phyloP scores from a whole-genome alignment of 139 green algal species.

The Yamagishiella unicocca region DNA sequence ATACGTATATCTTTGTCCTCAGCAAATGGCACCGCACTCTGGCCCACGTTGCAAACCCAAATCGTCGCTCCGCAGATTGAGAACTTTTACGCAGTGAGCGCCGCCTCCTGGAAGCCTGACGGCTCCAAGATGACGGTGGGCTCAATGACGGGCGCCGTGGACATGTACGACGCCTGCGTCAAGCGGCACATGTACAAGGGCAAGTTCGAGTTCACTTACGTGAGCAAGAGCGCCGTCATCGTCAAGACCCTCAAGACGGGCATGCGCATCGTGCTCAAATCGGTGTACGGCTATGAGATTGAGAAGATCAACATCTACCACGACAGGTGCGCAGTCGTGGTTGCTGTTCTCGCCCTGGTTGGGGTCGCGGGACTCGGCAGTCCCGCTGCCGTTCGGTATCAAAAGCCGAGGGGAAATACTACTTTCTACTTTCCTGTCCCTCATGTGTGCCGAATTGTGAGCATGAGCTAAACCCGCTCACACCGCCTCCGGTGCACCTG shows the following conservation, averaged over 20 bases:
- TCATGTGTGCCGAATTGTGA: too few species aligned
- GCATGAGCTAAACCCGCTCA: too few species aligned
- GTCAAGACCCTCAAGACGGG: conserved; percentile 80
- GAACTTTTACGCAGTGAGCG: conserved; percentile 79
- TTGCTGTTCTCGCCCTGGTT: background rate
- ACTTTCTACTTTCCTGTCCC: too few species aligned
- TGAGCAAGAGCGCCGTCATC: conserved; percentile 77
- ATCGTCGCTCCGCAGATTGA: conserved; percentile 69
- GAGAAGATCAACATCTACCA: conserved; percentile 83
- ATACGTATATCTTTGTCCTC: too few species aligned
- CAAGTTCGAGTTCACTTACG: conserved; percentile 90
- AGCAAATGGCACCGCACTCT: too few species aligned
- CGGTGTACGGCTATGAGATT: conserved; percentile 78
- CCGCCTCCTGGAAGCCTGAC: conserved; percentile 81
- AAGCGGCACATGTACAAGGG: conserved; percentile 72
- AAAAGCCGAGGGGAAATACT: too few species aligned
- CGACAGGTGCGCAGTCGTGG: conserved; percentile 47
- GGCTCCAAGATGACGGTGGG: conserved; percentile 78
- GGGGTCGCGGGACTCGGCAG: background rate
- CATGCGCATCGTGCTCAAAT: conserved; percentile 75
- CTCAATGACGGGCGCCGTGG: conserved; percentile 76
- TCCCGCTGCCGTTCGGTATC: too few species aligned
- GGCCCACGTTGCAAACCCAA: too few species aligned
- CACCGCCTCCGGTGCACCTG: too few species aligned
- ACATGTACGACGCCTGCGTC: conserved; percentile 87